phyloP scores from a whole-genome alignment of 2,329 filamentous ascomycete genomes.

The Talaromyces sp. region DNA sequence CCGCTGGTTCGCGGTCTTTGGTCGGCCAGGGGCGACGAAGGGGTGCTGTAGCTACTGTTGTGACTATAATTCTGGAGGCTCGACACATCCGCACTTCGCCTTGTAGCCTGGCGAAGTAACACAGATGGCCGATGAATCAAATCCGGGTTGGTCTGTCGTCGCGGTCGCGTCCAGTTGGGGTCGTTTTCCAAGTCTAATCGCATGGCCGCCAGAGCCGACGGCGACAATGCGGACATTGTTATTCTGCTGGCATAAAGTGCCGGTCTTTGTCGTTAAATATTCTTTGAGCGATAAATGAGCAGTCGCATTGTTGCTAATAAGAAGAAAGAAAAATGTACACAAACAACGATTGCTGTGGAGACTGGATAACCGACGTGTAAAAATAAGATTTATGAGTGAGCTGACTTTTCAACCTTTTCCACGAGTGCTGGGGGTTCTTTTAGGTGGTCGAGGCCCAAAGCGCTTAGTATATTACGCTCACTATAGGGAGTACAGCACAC shows the following conservation, averaged over 20 bases:
- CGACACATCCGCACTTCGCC: slow-evolving; percentile 19
- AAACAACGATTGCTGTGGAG: slow-evolving; percentile 1
- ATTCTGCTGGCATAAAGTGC: slow-evolving; percentile 8
- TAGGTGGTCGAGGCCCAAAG: slow-evolving; percentile 1
- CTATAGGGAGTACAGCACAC: slow-evolving; percentile 1
- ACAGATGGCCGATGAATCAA: slow-evolving; percentile 19
- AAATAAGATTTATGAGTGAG: neutral
- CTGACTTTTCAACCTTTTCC: no score
- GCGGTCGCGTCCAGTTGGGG: slow-evolving; percentile 16
- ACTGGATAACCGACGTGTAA: neutral
- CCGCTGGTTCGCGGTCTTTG: slow-evolving; percentile 16
- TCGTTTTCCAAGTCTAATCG: slow-evolving; percentile 9
- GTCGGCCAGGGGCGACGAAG: slow-evolving; percentile 15
- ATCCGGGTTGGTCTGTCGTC: slow-evolving; percentile 21
- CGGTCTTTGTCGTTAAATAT: neutral
- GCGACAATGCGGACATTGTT: slow-evolving; percentile 14
- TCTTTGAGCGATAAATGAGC: neutral
- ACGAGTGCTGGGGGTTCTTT: neutral
- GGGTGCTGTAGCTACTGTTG: neutral
- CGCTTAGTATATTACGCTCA: neutral
- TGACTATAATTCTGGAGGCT: neutral
- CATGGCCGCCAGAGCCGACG: slow-evolving; percentile 9
- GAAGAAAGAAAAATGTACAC: neutral
- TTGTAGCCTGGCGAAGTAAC: slow-evolving; percentile 19
- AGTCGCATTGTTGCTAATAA: slow-evolving; percentile 8